Percentiles rank a stretch among this genome's conserved stretches.
These are phyloP conservation scores for Cladosporium sp. DNA, from an alignment of 2,329 filamentous ascomycete genomes.

Conservation along the genomic window DNA sequence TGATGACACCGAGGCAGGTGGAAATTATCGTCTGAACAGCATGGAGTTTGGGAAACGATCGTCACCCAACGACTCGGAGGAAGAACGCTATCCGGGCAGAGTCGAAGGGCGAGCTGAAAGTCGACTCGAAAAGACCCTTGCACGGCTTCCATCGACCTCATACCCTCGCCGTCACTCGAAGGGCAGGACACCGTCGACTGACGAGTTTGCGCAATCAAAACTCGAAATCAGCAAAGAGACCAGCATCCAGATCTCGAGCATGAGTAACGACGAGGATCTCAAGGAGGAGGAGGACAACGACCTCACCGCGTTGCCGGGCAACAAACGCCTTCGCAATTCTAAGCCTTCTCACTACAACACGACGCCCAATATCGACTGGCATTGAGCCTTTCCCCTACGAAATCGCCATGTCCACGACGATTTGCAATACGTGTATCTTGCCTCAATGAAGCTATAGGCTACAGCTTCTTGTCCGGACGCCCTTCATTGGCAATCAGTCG, in stretches of 20 bases:
- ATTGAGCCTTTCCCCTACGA: background rate
- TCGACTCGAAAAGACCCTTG: background rate
- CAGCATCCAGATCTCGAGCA: background rate
- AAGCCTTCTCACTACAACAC: background rate
- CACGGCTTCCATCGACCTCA: background rate
- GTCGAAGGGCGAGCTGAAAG: background rate
- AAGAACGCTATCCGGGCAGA: background rate
- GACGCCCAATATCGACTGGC: background rate
- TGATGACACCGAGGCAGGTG: background rate
- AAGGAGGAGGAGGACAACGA: background rate
- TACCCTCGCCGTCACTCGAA: background rate
- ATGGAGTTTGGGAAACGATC: background rate
- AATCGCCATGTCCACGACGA: background rate
- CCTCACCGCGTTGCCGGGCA: background rate
- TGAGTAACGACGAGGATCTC: background rate
- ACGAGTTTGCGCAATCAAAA: background rate
- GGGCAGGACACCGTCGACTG: background rate
- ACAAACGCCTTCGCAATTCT: background rate
- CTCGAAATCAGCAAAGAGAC: slow-evolving; percentile 15
- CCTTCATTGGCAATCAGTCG: background rate
- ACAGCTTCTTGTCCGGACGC: background rate
- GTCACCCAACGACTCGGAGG: background rate
- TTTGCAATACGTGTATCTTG: background rate
- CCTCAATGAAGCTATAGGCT: background rate
- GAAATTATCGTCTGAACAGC: background rate